phyloP scores from a whole-genome alignment of 2,329 filamentous ascomycete genomes.

The Ceratocystiopsis minuta region DNA sequence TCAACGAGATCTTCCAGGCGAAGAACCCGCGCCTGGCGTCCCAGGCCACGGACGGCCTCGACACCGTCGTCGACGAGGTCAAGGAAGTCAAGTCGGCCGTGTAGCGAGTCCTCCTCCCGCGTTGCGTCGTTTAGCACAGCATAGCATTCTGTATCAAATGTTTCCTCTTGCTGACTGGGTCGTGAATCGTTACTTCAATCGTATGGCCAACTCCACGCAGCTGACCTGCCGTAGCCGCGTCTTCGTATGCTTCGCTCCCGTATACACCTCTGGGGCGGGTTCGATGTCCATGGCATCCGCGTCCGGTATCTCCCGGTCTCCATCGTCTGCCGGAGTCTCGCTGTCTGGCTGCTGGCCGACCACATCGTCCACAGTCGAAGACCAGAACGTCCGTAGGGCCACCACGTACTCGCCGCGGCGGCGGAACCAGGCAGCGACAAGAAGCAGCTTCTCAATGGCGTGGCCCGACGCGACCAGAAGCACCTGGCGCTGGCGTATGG shows the following conservation, averaged over 20 bases:
- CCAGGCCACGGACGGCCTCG: neutral
- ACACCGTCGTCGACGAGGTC: neutral
- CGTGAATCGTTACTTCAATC: neutral
- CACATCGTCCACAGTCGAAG: constrained; percentile 51
- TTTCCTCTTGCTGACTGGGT: too few relatives aligned
- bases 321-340: constrained; percentile 14
- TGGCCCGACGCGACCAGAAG: constrained; percentile 37
- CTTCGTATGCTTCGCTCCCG: neutral
- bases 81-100: neutral
- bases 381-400: constrained; percentile 40
- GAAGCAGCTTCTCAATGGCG: constrained; percentile 45
- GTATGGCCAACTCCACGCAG: constrained; percentile 6
- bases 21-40: constrained; percentile 3
- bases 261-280: neutral
- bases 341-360: too few relatives aligned
- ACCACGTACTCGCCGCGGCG: constrained; percentile 41
- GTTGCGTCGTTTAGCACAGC: neutral
- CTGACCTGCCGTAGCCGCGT: constrained; percentile 5
- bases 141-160: neutral
- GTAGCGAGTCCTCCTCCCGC: too few relatives aligned
- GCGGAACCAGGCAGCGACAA: constrained; percentile 47
- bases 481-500: constrained; percentile 19
- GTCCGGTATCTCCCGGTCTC: constrained; percentile 5
- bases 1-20: constrained; percentile 5
- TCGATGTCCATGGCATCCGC: neutral